These are phyloP conservation scores for Parathielavia appendiculata DNA, from an alignment of 495 filamentous ascomycete genomes.

Conservation along the genomic window DNA sequence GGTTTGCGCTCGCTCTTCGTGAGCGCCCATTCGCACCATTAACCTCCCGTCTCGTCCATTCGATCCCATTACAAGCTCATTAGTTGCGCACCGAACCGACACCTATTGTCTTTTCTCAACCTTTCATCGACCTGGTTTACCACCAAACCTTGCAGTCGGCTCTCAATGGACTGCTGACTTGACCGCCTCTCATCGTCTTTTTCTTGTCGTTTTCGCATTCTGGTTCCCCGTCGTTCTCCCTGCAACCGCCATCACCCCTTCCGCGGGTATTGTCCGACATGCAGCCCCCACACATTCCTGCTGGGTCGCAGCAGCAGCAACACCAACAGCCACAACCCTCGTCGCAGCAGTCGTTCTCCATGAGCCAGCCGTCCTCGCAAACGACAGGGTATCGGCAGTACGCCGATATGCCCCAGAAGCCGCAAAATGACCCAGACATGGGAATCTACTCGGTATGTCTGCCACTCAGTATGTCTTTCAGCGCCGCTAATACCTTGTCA, in stretches of 20 bases:
- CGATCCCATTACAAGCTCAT: neutral
- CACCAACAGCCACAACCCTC: constrained; percentile 42
- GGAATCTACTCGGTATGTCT: constrained; percentile 70
- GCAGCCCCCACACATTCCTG: constrained; percentile 27
- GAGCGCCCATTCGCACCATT: constrained; percentile 8
- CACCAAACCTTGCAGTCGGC: too few species aligned
- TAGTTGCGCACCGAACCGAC: neutral
- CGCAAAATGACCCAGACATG: constrained; percentile 54
- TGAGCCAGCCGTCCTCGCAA: constrained; percentile 44
- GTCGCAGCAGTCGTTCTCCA: constrained; percentile 47
- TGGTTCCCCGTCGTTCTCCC: constrained; percentile 31
- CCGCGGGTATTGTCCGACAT: constrained; percentile 18
- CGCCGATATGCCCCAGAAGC: constrained; percentile 42
- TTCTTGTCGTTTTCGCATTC: constrained; percentile 20
- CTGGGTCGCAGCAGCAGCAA: constrained; percentile 21
- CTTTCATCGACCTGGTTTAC: neutral
- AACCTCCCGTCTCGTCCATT: neutral
- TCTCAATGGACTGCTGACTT: too few species aligned
- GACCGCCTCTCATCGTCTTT: constrained; percentile 25
- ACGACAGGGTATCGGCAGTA: constrained; percentile 34
- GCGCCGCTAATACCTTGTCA: constrained; percentile 30
- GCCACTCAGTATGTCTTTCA: neutral
- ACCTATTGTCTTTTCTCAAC: neutral
- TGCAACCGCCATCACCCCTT: constrained; percentile 10
- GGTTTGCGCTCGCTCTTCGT: constrained; percentile 16